phyloP scores from a whole-genome alignment of 2,329 filamentous ascomycete species.

The Pseudogymnoascus sp. region DNA sequence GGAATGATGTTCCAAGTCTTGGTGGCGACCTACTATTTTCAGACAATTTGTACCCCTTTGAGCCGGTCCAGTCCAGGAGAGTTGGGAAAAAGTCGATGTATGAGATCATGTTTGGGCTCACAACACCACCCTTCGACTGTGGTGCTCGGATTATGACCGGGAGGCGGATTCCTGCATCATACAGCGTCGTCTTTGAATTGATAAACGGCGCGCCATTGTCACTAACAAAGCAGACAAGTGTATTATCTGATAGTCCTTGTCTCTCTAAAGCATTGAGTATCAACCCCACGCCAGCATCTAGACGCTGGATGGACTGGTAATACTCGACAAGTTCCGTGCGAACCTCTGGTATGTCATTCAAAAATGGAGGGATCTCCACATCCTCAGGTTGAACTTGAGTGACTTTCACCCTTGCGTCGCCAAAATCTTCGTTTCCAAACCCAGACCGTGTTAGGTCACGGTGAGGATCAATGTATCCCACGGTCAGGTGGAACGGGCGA shows the following conservation, averaged over 20 bases:
- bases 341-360: slow-evolving; percentile 22
- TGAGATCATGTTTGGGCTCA: slow-evolving; percentile 32
- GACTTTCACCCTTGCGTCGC: slow-evolving; percentile 13
- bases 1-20: slow-evolving; percentile 31
- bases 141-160: slow-evolving; percentile 32
- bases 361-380: slow-evolving; percentile 20
- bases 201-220: slow-evolving; percentile 36
- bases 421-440: slow-evolving; percentile 27
- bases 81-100: slow-evolving; percentile 35
- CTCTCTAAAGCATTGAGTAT: slow-evolving; percentile 26
- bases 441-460: slow-evolving; percentile 32
- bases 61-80: slow-evolving; percentile 28
- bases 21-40: slow-evolving; percentile 8
- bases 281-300: slow-evolving; percentile 31
- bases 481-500: slow-evolving; percentile 37
- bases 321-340: slow-evolving; percentile 25
- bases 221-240: slow-evolving; percentile 32
- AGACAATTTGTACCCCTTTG: slow-evolving; percentile 13
- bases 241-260: slow-evolving; percentile 24
- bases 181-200: slow-evolving; percentile 36
- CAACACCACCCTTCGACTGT: slow-evolving; percentile 16
- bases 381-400: slow-evolving; percentile 9
- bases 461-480: slow-evolving; percentile 40
- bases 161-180: slow-evolving; percentile 32
- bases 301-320: slow-evolving; percentile 20